Evolutionary conservation across 148 eudicot genomes (phyloP).

Genomic region (Diospyros kaki): DNA sequence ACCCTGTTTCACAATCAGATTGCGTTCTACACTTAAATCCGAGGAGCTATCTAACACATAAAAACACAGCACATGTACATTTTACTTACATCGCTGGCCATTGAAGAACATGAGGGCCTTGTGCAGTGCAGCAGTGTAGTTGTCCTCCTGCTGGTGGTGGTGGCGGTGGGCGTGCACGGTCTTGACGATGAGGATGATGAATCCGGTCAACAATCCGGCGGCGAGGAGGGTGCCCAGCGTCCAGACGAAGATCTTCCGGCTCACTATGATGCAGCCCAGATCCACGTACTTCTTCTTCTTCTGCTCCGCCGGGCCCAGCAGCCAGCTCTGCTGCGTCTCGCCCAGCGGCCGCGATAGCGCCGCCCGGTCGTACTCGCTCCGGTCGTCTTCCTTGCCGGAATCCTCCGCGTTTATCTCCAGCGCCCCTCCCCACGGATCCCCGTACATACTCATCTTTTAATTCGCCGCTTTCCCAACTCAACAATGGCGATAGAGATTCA

Average conservation of each 20-base stretch:
- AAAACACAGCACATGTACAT: not conserved
- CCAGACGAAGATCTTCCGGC: constrained; percentile 78
- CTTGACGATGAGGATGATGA: constrained; percentile 65
- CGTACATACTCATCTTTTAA: constrained; percentile 55
- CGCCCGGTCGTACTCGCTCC: constrained; percentile 82
- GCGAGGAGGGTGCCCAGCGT: constrained; percentile 61
- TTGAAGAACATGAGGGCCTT: constrained; percentile 96
- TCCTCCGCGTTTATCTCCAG: constrained; percentile 76
- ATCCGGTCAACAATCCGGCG: constrained; percentile 47
- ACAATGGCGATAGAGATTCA: not conserved
- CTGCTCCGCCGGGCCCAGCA: constrained; percentile 76
- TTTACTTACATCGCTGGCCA: constrained; percentile 69
- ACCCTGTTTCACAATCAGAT: too few species aligned
- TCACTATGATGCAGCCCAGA: constrained; percentile 79
- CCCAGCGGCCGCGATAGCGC: constrained; percentile 79
- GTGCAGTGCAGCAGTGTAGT: constrained; percentile 69
- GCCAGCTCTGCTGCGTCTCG: constrained; percentile 99
- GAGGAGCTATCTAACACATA: too few species aligned
- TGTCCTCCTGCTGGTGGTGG: constrained; percentile 58
- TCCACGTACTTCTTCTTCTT: constrained; percentile 96
- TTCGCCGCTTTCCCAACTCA: not conserved
- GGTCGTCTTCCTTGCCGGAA: constrained; percentile 89
- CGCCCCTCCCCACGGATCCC: constrained; percentile 99
- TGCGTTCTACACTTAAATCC: too few species aligned
- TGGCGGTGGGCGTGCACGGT: constrained; percentile 59